phyloP scores from a whole-genome alignment of 371 early-diverging fungal species.

The Mucor circinelloides region DNA sequence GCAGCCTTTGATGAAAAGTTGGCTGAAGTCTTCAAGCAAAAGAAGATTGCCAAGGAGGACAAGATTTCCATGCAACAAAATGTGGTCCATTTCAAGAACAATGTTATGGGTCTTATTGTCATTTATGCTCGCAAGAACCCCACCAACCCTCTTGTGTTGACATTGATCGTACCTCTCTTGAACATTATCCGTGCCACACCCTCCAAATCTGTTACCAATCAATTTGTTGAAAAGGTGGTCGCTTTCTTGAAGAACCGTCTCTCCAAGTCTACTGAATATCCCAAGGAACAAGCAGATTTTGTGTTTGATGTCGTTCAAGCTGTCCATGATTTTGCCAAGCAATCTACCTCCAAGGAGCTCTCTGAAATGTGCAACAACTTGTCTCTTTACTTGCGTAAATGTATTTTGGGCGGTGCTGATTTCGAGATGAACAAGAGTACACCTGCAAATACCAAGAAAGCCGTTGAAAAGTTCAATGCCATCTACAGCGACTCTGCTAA shows the following conservation, averaged over 20 bases:
- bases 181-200: constrained; percentile 59
- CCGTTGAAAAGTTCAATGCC: constrained; percentile 29
- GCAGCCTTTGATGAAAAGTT: constrained; percentile 89
- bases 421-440: constrained; percentile 37
- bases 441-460: constrained; percentile 35
- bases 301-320: constrained; percentile 62
- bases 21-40: constrained; percentile 86
- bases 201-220: constrained; percentile 58
- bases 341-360: constrained; percentile 49
- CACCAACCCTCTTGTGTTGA: constrained; percentile 70
- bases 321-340: constrained; percentile 72
- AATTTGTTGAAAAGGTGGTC: constrained; percentile 70
- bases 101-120: constrained; percentile 80
- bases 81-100: constrained; percentile 86
- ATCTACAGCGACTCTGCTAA: constrained; percentile 58
- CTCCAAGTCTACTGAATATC: constrained; percentile 65
- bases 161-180: constrained; percentile 70
- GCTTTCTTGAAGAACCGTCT: constrained; percentile 66
- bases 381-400: constrained; percentile 57
- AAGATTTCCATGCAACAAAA: constrained; percentile 68
- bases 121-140: constrained; percentile 76
- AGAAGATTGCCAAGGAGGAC: constrained; percentile 71
- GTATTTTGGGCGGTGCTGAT: constrained; percentile 58
- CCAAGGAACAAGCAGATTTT: constrained; percentile 54
- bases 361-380: constrained; percentile 53